These are phyloP conservation scores for Xylariaceae sp. DNA, from an alignment of 2,329 filamentous ascomycete genomes.

Conservation along the genomic window DNA sequence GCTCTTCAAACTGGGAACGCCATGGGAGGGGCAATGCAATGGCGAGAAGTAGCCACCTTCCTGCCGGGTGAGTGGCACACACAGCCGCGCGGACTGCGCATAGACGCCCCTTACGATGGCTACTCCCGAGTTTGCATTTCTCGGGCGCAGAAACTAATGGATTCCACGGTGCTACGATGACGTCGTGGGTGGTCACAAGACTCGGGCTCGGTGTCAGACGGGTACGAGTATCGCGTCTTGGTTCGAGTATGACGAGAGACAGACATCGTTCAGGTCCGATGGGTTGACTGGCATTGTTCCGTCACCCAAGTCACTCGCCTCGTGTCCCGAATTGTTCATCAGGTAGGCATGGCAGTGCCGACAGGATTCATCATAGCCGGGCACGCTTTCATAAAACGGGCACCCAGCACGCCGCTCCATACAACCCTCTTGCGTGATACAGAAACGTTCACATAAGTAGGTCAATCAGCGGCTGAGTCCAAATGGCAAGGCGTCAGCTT, in stretches of 20 bases:
- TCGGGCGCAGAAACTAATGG: background rate
- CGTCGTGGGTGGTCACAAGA: constrained; percentile 1
- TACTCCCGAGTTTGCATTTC: background rate
- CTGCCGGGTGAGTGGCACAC: constrained; percentile 48
- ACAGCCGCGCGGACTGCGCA: constrained; percentile 38
- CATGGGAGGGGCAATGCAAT: constrained; percentile 33
- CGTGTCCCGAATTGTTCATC: no score
- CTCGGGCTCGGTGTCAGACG: constrained; percentile 4
- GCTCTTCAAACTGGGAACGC: constrained; percentile 16
- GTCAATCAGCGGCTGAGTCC: background rate
- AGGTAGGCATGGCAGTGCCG: no score
- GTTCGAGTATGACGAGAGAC: background rate
- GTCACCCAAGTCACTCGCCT: background rate
- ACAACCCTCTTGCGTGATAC: background rate
- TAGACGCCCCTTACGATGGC: constrained; percentile 37
- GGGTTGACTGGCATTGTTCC: background rate
- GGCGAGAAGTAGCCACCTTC: constrained; percentile 34
- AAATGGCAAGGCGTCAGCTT: no score
- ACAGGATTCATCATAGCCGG: background rate
- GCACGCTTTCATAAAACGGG: background rate
- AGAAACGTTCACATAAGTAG: background rate
- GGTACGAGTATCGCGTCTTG: background rate
- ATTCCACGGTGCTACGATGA: background rate
- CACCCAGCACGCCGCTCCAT: background rate
- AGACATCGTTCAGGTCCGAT: background rate